Evolutionary conservation across 1,139 yeast genomes (phyloP).

Genomic region (Blastobotrys malaysiensis): DNA sequence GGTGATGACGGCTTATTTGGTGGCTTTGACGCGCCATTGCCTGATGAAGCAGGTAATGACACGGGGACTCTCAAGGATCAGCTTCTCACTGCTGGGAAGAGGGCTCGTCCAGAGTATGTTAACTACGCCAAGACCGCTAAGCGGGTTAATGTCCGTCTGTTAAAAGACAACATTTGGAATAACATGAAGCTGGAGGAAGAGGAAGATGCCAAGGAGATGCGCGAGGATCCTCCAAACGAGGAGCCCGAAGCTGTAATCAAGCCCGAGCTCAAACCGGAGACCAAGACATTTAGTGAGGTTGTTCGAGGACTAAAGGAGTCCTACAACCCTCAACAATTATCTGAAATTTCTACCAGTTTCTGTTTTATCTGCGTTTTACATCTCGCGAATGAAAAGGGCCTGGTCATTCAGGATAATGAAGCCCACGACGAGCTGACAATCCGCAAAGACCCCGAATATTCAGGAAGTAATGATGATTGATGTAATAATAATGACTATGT

Average conservation of each 20-base stretch:
- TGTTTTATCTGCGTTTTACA: conserved; percentile 82
- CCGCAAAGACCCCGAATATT: conserved; percentile 24
- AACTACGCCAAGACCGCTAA: conserved; percentile 78
- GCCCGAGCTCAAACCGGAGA: conserved; percentile 10
- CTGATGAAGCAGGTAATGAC: conserved; percentile 13
- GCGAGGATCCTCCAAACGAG: not conserved
- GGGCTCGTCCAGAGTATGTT: conserved; percentile 54
- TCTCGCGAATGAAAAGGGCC: conserved; percentile 83
- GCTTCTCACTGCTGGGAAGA: conserved; percentile 14
- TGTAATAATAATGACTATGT: not conserved
- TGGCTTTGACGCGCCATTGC: conserved; percentile 17
- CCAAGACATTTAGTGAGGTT: conserved; percentile 43
- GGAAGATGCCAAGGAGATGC: conserved; percentile 4
- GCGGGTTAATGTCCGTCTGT: conserved; percentile 69
- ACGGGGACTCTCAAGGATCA: conserved; percentile 13
- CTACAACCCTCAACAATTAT: conserved; percentile 34
- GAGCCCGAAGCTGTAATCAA: conserved; percentile 2
- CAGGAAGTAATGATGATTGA: conserved; percentile 1
- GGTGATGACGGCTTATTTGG: conserved; percentile 13
- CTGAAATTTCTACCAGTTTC: conserved; percentile 78
- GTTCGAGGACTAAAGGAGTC: conserved; percentile 35
- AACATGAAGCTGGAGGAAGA: conserved; percentile 32
- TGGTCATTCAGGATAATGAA: conserved; percentile 54
- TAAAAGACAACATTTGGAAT: conserved; percentile 83
- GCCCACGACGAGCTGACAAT: conserved; percentile 54